Evolutionary conservation across 176 grass and related monocot genomes (phyloP), one percentile per base, ranked within the genome.

Genomic region (Triticum timopheevii): DNA sequence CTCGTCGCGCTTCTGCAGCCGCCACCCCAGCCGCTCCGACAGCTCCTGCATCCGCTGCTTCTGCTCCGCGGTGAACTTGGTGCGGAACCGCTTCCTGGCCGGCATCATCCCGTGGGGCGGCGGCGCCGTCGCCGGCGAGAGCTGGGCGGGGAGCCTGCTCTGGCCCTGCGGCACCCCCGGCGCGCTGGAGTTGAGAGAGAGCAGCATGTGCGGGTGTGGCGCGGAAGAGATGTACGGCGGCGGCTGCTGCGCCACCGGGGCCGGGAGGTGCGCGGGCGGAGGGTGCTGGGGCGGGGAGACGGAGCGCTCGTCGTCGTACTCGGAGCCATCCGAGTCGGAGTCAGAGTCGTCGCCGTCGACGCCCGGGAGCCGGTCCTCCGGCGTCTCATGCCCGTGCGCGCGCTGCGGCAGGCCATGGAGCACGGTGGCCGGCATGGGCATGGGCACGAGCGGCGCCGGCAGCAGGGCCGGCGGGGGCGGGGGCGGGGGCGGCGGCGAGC

Each of bases 31-130:
- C 25, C 91, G 86, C 90, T 97, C 87, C 35, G 97, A 94, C 28
- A 99, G 89, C 89, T 93, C 94, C 87, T 95, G 97, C 97, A 99
- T 99, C 90, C 97, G 83, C 79, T 90, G 83, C 89, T 99, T 99
- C 94, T 99, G 97, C 83, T 94, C 89, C 3, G 90, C 68, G 62
- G 89, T 95, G 92, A 99, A 99, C 87, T 89, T 99, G 69, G 94
- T 99, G 85, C 97, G 90, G 83, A 97, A 99, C 27, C 97, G 90
- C 90, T 97, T 99, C 89, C 85, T 49, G 10, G 74, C 74, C 74
- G 86, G 88, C 79, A 82, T 64, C 50, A 40, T 23, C 4, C 50
- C 52, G 59, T 76, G 73, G 8, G 74, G 20, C 20, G 79, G 56
- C 3, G 93, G 86, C 8, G 86, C 67, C 2, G 79, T 61, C 61